phyloP scores from a whole-genome alignment of 2,329 filamentous ascomycete genomes.

The Chrysoporthe austroafricana region DNA sequence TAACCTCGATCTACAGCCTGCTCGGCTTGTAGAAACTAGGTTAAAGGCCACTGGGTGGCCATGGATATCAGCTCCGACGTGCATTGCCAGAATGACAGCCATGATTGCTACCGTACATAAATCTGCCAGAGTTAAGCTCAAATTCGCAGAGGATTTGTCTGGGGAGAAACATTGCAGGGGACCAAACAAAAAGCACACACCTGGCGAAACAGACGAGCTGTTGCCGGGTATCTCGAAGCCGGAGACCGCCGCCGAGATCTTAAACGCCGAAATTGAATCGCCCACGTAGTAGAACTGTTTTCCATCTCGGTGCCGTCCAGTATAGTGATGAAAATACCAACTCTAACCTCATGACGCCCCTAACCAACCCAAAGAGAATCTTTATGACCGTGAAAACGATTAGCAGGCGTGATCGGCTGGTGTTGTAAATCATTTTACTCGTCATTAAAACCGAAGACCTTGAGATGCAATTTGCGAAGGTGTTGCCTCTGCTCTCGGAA shows the following conservation, averaged over 20 bases:
- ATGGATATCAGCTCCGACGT: constrained; percentile 16
- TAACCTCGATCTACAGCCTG: constrained; percentile 13
- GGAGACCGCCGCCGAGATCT: constrained; percentile 18
- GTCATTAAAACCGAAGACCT: constrained; percentile 40
- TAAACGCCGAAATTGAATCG: constrained; percentile 22
- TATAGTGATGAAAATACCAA: background rate
- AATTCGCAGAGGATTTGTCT: constrained; percentile 16
- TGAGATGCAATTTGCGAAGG: constrained; percentile 57
- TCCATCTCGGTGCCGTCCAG: constrained; percentile 9
- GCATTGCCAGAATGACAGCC: constrained; percentile 16
- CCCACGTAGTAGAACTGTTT: background rate
- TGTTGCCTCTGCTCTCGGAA: constrained; percentile 72
- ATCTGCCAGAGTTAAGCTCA: constrained; percentile 30
- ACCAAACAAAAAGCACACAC: constrained; percentile 15
- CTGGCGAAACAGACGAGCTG: constrained; percentile 19
- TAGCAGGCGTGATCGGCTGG: background rate
- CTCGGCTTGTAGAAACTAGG: constrained; percentile 5
- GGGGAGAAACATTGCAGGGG: constrained; percentile 16
- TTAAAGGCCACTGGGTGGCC: constrained; percentile 8
- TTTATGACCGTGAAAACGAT: background rate
- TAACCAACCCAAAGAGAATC: background rate
- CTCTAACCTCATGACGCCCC: background rate
- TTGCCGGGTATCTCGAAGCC: constrained; percentile 28
- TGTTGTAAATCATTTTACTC: constrained; percentile 30
- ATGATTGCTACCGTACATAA: constrained; percentile 27